A percentile compares a stretch with the other conserved stretches of the same genome.
These are phyloP conservation scores for Tolypocladium tundrense DNA, from an alignment of 2,329 filamentous ascomycete species.

Conservation along the genomic window DNA sequence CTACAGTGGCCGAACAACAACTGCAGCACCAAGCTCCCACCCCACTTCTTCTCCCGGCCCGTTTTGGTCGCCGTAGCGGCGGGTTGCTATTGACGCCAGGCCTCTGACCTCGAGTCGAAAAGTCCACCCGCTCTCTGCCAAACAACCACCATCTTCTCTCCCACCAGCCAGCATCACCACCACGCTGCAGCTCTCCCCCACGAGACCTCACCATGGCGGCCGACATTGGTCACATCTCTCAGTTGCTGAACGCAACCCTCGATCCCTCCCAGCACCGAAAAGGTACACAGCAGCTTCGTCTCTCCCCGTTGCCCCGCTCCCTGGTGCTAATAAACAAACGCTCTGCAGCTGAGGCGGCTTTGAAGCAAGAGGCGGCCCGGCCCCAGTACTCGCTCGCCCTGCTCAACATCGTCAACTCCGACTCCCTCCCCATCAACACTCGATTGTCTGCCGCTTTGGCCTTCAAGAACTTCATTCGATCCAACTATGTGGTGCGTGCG, in stretches of 20 bases:
- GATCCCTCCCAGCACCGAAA: conserved; percentile 81
- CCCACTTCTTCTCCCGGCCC: neutral
- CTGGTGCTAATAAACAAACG: conserved; percentile 25
- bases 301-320: conserved; percentile 13
- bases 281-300: conserved; percentile 44
- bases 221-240: conserved; percentile 53
- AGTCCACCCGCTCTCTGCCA: neutral
- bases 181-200: conserved; percentile 9
- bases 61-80: neutral
- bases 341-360: conserved; percentile 63
- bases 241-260: conserved; percentile 83
- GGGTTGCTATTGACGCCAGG: neutral
- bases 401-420: conserved; percentile 79
- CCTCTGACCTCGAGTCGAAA: neutral
- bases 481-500: conserved; percentile 70
- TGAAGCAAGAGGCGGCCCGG: conserved; percentile 70
- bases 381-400: conserved; percentile 81
- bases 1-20: no score
- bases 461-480: conserved; percentile 97
- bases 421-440: conserved; percentile 62
- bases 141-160: neutral
- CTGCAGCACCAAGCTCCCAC: neutral
- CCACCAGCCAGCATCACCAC: conserved; percentile 6
- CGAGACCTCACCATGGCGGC: conserved; percentile 39
- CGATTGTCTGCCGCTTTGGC: conserved; percentile 81